Percentiles rank a stretch among this genome's conserved stretches.
Evolutionary conservation across 2,329 filamentous ascomycete species (phyloP).

Genomic region (Botrytis deweyae): DNA sequence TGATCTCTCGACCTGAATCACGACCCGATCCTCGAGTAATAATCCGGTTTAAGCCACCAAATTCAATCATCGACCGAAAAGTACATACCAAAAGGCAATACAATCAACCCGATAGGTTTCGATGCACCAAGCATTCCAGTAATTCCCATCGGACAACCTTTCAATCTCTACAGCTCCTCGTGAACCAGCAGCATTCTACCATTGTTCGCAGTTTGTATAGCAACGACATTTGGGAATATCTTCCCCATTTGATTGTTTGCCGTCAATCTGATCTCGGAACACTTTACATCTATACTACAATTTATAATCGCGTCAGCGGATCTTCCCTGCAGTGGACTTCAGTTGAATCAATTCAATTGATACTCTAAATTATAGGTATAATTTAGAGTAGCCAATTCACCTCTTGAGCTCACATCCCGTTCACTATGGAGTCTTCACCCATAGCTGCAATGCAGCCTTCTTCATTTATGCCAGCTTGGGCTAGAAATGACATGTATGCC

Average conservation of each 20-base stretch:
- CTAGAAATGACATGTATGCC: constrained; percentile 52
- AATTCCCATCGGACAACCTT: constrained; percentile 15
- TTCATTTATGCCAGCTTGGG: constrained; percentile 63
- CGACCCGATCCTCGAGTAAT: background rate
- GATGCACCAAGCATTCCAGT: constrained; percentile 22
- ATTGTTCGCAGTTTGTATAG: constrained; percentile 15
- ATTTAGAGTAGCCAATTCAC: constrained; percentile 16
- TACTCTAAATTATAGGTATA: too few species aligned
- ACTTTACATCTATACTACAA: constrained; percentile 6
- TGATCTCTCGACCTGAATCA: constrained; percentile 10
- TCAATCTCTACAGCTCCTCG: background rate
- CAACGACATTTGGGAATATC: constrained; percentile 17
- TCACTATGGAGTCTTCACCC: constrained; percentile 86
- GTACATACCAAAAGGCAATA: background rate
- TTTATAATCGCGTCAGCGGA: background rate
- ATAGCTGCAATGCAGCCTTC: constrained; percentile 87
- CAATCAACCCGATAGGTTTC: constrained; percentile 3
- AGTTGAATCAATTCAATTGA: constrained; percentile 16
- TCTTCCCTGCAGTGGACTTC: background rate
- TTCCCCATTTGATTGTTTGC: constrained; percentile 18
- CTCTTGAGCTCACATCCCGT: background rate
- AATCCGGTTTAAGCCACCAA: constrained; percentile 2
- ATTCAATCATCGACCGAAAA: background rate
- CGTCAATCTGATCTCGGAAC: constrained; percentile 3
- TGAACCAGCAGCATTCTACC: constrained; percentile 5